Percentiles rank a stretch among this genome's conserved stretches.
Evolutionary conservation across 1,139 yeast genomes (phyloP).

Genomic region (Blastobotrys petasosporus): DNA sequence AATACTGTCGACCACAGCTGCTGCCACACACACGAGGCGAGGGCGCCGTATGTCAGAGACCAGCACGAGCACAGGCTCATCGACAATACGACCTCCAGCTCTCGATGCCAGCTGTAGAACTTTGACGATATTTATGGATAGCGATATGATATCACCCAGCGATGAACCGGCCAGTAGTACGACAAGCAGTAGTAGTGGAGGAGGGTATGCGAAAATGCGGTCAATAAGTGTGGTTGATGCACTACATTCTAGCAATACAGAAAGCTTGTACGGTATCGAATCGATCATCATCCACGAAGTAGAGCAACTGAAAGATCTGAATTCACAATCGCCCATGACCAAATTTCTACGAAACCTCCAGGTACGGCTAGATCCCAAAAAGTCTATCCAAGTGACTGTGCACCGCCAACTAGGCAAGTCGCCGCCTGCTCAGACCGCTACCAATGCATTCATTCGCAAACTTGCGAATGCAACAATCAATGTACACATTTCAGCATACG

Average conservation of each 20-base stretch:
- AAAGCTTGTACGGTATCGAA: conserved; percentile 3
- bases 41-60: conserved; percentile 1
- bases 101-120: not conserved
- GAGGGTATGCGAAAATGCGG: not conserved
- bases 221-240: conserved; percentile 1
- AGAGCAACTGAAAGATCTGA: conserved; percentile 2
- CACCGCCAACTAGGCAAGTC: conserved; percentile 1
- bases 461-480: not conserved
- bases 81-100: conserved; percentile 5
- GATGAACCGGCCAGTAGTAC: not conserved
- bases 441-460: conserved; percentile 7
- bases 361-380: not conserved
- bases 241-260: not conserved
- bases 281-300: not conserved
- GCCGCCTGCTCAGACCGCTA: conserved; percentile 8
- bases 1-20: not conserved
- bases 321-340: conserved; percentile 8
- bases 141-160: conserved; percentile 1
- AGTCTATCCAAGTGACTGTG: not conserved
- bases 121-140: conserved; percentile 5
- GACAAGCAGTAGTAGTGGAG: not conserved
- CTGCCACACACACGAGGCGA: not conserved
- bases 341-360: conserved; percentile 6
- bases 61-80: conserved; percentile 1
- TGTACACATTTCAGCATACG: conserved; percentile 1